Evolutionary conservation across 2,329 filamentous ascomycete species (phyloP).

Genomic region (Talaromyces sp.): DNA sequence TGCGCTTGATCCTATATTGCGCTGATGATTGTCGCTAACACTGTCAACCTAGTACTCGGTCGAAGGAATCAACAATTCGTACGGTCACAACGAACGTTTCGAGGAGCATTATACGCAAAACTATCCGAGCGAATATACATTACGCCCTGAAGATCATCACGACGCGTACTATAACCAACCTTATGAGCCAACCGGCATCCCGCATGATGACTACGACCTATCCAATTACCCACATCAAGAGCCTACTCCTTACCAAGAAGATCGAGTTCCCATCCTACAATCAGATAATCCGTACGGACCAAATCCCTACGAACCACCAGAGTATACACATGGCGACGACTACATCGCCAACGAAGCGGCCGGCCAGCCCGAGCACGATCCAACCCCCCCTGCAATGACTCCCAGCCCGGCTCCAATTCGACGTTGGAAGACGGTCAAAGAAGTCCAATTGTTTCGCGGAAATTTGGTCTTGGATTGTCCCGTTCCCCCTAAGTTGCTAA

Average conservation of each 20-base stretch:
- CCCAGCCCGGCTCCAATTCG: constrained; percentile 63
- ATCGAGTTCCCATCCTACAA: constrained; percentile 71
- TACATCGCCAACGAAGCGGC: constrained; percentile 41
- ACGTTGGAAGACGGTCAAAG: constrained; percentile 97
- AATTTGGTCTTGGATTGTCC: constrained; percentile 97
- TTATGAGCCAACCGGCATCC: constrained; percentile 64
- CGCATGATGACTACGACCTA: constrained; percentile 55
- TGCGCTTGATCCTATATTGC: constrained; percentile 47
- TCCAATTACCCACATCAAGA: constrained; percentile 51
- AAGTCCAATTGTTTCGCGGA: constrained; percentile 93
- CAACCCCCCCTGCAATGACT: constrained; percentile 28
- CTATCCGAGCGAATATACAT: constrained; percentile 59
- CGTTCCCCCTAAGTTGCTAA: constrained; percentile 81
- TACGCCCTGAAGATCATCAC: constrained; percentile 81
- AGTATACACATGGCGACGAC: constrained; percentile 38
- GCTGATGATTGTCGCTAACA: neutral
- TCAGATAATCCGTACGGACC: constrained; percentile 62
- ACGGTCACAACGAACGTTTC: constrained; percentile 60
- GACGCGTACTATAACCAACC: constrained; percentile 82
- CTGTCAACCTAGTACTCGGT: constrained; percentile 59
- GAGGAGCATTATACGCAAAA: constrained; percentile 44
- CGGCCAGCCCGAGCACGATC: constrained; percentile 1
- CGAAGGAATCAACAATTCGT: constrained; percentile 62
- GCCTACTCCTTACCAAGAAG: constrained; percentile 62
- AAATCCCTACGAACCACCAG: constrained; percentile 61